Base-by-base conservation (phyloP, 371 early-diverging fungal species). In the Mortierella sp. region DNA sequence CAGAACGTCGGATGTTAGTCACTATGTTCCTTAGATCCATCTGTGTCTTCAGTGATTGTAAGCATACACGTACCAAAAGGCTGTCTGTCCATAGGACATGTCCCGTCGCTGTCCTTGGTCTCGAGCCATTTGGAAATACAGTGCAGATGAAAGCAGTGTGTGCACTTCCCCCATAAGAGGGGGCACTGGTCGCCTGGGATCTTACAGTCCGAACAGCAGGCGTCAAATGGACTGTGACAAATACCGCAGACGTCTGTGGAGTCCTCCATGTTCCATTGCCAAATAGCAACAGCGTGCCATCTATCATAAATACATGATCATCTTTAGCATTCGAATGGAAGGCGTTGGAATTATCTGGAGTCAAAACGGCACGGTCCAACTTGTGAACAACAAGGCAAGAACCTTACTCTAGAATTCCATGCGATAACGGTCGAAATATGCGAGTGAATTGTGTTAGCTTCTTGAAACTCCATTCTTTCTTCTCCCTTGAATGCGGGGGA, bases 181-280 rank as follows among this genome's bases (percentile, higher is more conserved):
- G 76, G 70, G 37, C 76, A 76, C n/a, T 63, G 49, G 28, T 76
- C 76, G 43, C 76, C 76, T 4, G 76, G 76, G 12, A 60, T 55
- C 46, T 64, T 76, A 65, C 76, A 76, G 23, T 60, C 55, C 1
- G 69, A 55, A 34, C 76, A 76, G 34, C 64, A 69, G 17, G 76
- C 60, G 44, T 76, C 76, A 61, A 69, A 69, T 34, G 76, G 69
- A 46, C 52, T 54, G 12, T 76, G 76, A 9, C 76, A 76, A 39
- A 76, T 76, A 28, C 76, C 76, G 24, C 76, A 76, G 19, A 64
- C 52, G n/a, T 69, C 76, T 4, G 70, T 64, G 9, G 76, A 64
- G 30, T 76, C 70, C 31, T 69, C 69, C 46, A 64, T 61, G 37
- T 76, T 50, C 76, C 76, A 76, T n/a, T 64, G 64, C 76, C 76